Base-by-base conservation (phyloP, 176 grass and related monocot genomes). In the Triticum monococcum region DNA sequence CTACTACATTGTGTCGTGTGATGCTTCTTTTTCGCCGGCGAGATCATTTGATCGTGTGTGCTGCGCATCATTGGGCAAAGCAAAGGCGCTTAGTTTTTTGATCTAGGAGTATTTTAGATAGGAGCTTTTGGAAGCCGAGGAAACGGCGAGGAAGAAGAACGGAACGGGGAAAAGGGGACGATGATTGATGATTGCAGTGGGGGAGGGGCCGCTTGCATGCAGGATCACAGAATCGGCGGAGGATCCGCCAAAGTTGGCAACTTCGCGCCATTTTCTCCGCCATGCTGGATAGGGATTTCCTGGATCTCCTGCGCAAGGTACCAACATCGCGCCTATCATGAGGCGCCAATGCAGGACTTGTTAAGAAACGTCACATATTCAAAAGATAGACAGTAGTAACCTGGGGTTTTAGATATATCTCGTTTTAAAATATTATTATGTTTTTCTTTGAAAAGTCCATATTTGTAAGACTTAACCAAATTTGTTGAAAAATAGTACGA, bases 91-190 rank as follows among this genome's bases (percentile, higher is more conserved):
- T 72, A 46, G 40, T 64, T 25, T 72, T 77, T 57, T 57, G 6
- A 57, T 20, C 4, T 52, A 50, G 13, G 48, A 17, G 14, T 52
- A 57, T 56, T 56, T 56, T 56, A 20, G 18, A 86, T 28, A 10
- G 4, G 37, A 48, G 62, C 7, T 22, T 40, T 52, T 43, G 22
- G 84, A 77, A 72, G 48, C 66, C 2, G 10, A 37, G 78, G 79
- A 90, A 86, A 54, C 22, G 54, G 84, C 31, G 79, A 57, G 64
- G 84, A 86, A 86, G 84, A 86, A 86, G 88, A 75, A 75, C 8
- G 12, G 2, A 20, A 5, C 8, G 38, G 37, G 20, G 60, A 28
- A 22, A 22, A 32, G 35, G 78, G 18, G 28, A 33, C 1, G n/a
- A 40, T 81, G 66, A 0, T 17, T 52, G 74, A 79, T 84, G 64